These are phyloP conservation scores for Stagonosporopsis cucurbitacearum DNA, from an alignment of 2,329 filamentous ascomycete species.

Conservation along the genomic window DNA sequence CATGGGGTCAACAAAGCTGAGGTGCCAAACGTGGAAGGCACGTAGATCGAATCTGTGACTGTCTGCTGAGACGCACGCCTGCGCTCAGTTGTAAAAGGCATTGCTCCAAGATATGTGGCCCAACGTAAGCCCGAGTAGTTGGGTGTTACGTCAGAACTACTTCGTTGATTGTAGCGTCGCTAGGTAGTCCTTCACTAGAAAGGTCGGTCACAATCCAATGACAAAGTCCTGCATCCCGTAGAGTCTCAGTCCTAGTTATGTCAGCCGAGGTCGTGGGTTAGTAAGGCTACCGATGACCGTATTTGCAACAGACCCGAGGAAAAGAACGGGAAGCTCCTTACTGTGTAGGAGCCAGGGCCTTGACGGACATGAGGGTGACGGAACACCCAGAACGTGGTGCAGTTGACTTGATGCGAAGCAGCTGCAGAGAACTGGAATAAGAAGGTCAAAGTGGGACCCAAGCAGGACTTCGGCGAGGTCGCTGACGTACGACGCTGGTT, in stretches of 20 bases:
- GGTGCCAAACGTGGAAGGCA: conserved; percentile 21
- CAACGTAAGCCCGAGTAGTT: background rate
- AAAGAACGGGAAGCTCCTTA: background rate
- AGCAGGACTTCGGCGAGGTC: conserved; percentile 25
- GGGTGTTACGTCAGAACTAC: background rate
- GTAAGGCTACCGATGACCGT: background rate
- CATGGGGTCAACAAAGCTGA: conserved; percentile 23
- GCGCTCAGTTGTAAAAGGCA: background rate
- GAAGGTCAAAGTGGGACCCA: conserved; percentile 21
- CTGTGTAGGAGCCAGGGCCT: too few species aligned
- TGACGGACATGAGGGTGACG: conserved; percentile 2
- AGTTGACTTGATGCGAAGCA: conserved; percentile 10
- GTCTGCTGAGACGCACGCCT: conserved; percentile 9
- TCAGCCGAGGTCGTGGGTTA: background rate
- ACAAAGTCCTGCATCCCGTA: background rate
- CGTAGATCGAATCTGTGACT: conserved; percentile 18
- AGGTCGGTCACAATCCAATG: background rate
- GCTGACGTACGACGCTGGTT: conserved; percentile 10
- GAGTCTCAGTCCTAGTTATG: background rate
- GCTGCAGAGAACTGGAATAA: conserved; percentile 24
- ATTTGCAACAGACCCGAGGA: background rate
- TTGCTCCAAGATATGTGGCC: background rate
- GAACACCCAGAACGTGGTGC: conserved; percentile 17
- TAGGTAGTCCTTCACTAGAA: background rate
- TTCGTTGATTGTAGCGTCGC: background rate